Evolutionary conservation across 306 rosid species (phyloP).

Genomic region (Neltuma alba): DNA sequence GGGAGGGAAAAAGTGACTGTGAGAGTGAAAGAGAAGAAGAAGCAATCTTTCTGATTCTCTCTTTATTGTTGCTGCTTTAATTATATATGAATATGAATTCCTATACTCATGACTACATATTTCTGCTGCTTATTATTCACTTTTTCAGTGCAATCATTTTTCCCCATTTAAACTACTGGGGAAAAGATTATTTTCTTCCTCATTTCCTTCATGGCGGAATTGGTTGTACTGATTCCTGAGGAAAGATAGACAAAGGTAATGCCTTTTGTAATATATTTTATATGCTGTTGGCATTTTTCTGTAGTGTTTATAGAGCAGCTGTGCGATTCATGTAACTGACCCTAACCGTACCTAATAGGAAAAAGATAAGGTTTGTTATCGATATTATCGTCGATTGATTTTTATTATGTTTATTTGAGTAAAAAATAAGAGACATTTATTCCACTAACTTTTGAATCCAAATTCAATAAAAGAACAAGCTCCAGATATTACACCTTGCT

Average conservation of each 20-base stretch:
- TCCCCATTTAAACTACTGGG: not conserved
- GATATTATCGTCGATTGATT: too few species aligned
- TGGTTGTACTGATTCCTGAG: not conserved
- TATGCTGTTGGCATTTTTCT: too few species aligned
- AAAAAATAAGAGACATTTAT: not conserved
- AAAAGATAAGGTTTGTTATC: too few species aligned
- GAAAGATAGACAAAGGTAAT: too few species aligned
- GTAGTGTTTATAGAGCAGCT: too few species aligned
- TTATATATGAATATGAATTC: slow-evolving; percentile 28
- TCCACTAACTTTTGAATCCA: not conserved
- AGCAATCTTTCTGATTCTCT: slow-evolving; percentile 27
- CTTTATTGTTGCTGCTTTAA: slow-evolving; percentile 25
- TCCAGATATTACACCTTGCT: not conserved
- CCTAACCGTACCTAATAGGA: too few species aligned
- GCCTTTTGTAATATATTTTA: not conserved
- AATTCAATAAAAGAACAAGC: not conserved
- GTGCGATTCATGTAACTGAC: too few species aligned
- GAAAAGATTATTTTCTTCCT: not conserved
- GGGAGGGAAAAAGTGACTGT: not conserved
- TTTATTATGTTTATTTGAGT: too few species aligned
- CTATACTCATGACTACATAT: not conserved
- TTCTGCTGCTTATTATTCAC: not conserved
- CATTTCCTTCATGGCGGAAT: too few species aligned
- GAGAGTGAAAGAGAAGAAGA: not conserved
- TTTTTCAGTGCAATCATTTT: slow-evolving; percentile 1